A percentile compares a stretch with the other conserved stretches of the same genome.
Evolutionary conservation across 179 eudicot genomes (phyloP).

Genomic region (Beta lomatogona): DNA sequence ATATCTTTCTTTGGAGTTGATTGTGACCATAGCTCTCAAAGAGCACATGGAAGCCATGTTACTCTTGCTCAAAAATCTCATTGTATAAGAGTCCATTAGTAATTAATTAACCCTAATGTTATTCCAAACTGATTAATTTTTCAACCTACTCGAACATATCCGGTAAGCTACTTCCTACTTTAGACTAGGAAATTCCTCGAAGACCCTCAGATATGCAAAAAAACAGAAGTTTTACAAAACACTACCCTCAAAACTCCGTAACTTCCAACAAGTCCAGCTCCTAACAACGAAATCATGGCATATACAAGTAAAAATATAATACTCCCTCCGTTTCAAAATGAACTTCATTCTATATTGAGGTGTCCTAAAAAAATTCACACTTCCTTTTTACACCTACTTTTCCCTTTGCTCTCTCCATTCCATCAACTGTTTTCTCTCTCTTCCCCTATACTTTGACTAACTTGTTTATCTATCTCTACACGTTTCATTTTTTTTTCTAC

Average conservation of each 20-base stretch:
- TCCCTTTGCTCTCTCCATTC: no score
- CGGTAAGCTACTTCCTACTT: background rate
- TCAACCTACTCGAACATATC: slow-evolving; percentile 6
- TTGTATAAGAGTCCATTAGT: slow-evolving; percentile 7
- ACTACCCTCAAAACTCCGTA: background rate
- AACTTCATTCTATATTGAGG: no score
- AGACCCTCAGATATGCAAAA: background rate
- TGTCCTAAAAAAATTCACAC: no score
- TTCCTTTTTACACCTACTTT: no score
- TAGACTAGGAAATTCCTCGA: background rate
- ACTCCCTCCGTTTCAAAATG: background rate
- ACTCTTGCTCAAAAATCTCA: slow-evolving; percentile 37
- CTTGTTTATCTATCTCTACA: no score
- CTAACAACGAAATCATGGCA: background rate
- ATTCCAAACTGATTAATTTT: slow-evolving; percentile 6
- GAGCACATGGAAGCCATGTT: slow-evolving; percentile 55
- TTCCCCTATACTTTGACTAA: no score
- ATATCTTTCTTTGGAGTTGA: slow-evolving; percentile 31
- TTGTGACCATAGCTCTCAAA: slow-evolving; percentile 30
- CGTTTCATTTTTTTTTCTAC: no score
- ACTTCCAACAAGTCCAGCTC: no score
- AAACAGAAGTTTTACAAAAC: background rate
- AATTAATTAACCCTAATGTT: background rate
- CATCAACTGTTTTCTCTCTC: no score
- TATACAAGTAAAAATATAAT: slow-evolving; percentile 7